Conservation (phyloP, 352 stramenopile species). For the Pythium brachiatum region DNA sequence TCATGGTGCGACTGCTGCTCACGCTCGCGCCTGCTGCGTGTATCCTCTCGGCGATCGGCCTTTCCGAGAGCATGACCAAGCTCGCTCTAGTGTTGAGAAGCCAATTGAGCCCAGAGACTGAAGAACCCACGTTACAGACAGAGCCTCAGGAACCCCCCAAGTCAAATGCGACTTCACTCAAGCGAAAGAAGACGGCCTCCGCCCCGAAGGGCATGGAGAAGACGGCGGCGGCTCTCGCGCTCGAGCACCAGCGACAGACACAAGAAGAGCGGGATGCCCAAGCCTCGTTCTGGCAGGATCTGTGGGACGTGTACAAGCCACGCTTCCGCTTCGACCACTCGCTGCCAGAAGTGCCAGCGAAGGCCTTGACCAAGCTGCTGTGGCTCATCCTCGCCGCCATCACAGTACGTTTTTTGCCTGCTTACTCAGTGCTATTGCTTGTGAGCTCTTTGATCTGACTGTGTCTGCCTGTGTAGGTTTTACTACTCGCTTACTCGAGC, state of each 20-base stretch:
- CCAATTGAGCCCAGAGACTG: neutral
- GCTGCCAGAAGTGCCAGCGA: slow-evolving; percentile 1
- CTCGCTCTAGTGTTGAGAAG: slow-evolving; percentile 11
- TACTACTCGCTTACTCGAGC: slow-evolving; percentile 65
- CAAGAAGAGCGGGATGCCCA: neutral
- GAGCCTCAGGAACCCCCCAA: neutral
- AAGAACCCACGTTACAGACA: neutral
- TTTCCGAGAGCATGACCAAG: slow-evolving; percentile 57
- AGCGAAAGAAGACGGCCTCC: slow-evolving; percentile 8
- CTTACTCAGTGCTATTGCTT: neutral
- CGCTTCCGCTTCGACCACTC: neutral
- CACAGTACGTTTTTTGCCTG: slow-evolving; percentile 32
- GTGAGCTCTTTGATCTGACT: neutral
- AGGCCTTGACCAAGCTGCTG: slow-evolving; percentile 9
- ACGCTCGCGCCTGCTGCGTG: slow-evolving; percentile 89
- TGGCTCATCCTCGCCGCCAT: slow-evolving; percentile 55
- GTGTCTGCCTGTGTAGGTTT: too few species aligned
- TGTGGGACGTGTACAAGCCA: slow-evolving; percentile 12
- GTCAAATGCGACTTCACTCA: neutral
- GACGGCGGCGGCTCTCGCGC: neutral
- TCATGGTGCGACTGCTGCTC: slow-evolving; percentile 93
- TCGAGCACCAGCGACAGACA: neutral
- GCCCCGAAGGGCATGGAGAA: neutral
- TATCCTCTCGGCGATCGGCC: slow-evolving; percentile 84
- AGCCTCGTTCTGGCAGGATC: slow-evolving; percentile 10